Evolutionary conservation across 2,329 filamentous ascomycete species (phyloP).

Genomic region (Onygenales sp.): DNA sequence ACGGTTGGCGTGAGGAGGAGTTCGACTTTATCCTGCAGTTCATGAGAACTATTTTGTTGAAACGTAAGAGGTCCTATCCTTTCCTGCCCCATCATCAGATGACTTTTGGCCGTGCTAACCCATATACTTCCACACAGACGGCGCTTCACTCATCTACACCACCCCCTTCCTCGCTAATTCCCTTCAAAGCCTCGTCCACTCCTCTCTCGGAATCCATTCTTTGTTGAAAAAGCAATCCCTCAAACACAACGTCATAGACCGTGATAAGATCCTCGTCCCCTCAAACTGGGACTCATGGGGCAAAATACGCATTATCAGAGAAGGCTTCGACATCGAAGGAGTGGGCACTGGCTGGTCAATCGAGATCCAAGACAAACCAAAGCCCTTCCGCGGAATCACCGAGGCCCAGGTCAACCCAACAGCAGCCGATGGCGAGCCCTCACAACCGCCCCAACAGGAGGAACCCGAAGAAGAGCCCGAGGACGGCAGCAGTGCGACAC

Average conservation of each 20-base stretch:
- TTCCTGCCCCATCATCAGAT: not conserved
- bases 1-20: slow-evolving; percentile 89
- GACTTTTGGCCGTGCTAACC: slow-evolving; percentile 2
- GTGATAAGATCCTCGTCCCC: slow-evolving; percentile 88
- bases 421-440: slow-evolving; percentile 18
- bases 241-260: slow-evolving; percentile 84
- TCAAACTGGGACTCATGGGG: slow-evolving; percentile 99
- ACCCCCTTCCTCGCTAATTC: slow-evolving; percentile 67
- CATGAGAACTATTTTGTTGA: slow-evolving; percentile 77
- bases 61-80: slow-evolving; percentile 47
- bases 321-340: slow-evolving; percentile 84
- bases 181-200: slow-evolving; percentile 71
- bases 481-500: slow-evolving; percentile 52
- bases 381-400: slow-evolving; percentile 18
- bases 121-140: slow-evolving; percentile 45
- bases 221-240: slow-evolving; percentile 68
- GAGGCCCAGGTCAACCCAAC: slow-evolving; percentile 1
- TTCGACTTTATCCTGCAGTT: slow-evolving; percentile 96
- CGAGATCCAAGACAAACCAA: slow-evolving; percentile 56
- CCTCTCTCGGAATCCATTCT: slow-evolving; percentile 76
- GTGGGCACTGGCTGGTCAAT: slow-evolving; percentile 78
- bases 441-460: not conserved
- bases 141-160: slow-evolving; percentile 77
- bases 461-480: slow-evolving; percentile 12
- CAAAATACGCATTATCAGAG: slow-evolving; percentile 85